Percentiles rank a stretch among this genome's conserved stretches.
These are phyloP conservation scores for Coniochaeta ligniaria DNA, from an alignment of 2,329 filamentous ascomycete genomes.

Conservation along the genomic window DNA sequence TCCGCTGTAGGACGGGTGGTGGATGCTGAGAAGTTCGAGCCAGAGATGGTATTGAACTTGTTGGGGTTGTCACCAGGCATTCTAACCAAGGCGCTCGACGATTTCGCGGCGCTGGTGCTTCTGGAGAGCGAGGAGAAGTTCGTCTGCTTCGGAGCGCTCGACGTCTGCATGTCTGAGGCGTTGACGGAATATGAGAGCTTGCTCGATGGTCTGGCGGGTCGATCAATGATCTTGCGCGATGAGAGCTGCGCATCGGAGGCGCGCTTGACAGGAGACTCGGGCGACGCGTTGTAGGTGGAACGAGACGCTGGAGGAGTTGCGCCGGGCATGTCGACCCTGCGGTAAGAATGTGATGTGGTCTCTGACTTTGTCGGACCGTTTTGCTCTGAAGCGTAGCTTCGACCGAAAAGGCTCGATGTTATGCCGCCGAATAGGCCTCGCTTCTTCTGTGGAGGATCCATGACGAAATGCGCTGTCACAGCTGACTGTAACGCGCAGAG, in stretches of 20 bases:
- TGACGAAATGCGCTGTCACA: conserved; percentile 7
- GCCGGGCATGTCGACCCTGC: conserved; percentile 2
- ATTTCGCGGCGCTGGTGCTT: conserved; percentile 8
- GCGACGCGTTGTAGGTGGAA: conserved; percentile 15
- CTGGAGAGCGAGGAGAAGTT: conserved; percentile 3
- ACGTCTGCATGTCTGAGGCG: conserved; percentile 13
- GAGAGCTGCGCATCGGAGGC: conserved; percentile 23
- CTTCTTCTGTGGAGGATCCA: conserved; percentile 17
- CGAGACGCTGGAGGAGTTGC: conserved; percentile 8
- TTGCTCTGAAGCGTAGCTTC: conserved; percentile 9
- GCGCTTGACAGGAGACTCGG: conserved; percentile 24
- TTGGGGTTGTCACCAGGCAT: conserved; percentile 20
- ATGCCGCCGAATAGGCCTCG: conserved; percentile 15
- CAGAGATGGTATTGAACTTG: conserved; percentile 10
- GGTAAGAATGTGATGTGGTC: background rate
- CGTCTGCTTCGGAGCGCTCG: conserved; percentile 4
- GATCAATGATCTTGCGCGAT: conserved; percentile 24
- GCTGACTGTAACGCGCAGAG: background rate
- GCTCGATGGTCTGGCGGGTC: conserved; percentile 23
- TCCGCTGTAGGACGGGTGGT: conserved; percentile 9
- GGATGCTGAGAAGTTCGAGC: conserved; percentile 8
- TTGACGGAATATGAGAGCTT: conserved; percentile 17
- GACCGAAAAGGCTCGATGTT: conserved; percentile 12
- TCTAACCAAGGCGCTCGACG: conserved; percentile 5
- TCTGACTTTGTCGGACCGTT: background rate